Evolutionary conservation across 1,139 yeast genomes (phyloP), one percentile per base, ranked within the genome.

Genomic region (Magnusiomyces suaveolens): DNA sequence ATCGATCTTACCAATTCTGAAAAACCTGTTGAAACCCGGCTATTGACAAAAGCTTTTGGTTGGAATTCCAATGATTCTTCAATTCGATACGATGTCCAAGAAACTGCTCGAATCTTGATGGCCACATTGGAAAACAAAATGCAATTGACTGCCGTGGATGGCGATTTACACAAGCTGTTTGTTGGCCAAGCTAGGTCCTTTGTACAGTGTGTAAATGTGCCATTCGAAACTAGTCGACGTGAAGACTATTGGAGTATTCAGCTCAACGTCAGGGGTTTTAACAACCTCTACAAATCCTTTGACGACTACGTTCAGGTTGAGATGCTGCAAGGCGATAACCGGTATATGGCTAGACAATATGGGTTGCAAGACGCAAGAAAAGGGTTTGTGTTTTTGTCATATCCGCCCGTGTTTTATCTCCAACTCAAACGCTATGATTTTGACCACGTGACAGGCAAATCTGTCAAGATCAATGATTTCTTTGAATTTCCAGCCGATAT

Each of bases 221-320:
- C 92, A 52, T 92, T 87, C 68, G 98, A 92, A 70, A 86, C 96
- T 25, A 83, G 96, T 1, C 77, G 97, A 60, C 81, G 79, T 4
- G 99, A 92, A 69, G 98, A 94, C 65, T 92, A 87, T 64, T 92
- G 99, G 99, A 98, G 94, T 72, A 86, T 92, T 59, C 98, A 94
- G 69, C 75, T 92, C 61, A 92, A 92, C 65, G 99, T 92, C 25
- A 88, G 87, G 67, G 88, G 92, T 33, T 78, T 89, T 75, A 77
- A 75, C 56, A 82, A 82, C 61, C 75, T 92, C 50, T 75, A 79
- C 58, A 84, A 83, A 52, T 84, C 97, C 0, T 92, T 92, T 68
- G 79, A 81, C 55, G 88, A 89, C 67, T 92, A 92, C 66, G 82
- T 90, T 55, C 95, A 88, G 63, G 83, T 84, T 46, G 99, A 92